Evolutionary conservation across 2,329 filamentous ascomycete genomes (phyloP), one percentile per base, ranked within the genome.

Genomic region (Venturia asperata): DNA sequence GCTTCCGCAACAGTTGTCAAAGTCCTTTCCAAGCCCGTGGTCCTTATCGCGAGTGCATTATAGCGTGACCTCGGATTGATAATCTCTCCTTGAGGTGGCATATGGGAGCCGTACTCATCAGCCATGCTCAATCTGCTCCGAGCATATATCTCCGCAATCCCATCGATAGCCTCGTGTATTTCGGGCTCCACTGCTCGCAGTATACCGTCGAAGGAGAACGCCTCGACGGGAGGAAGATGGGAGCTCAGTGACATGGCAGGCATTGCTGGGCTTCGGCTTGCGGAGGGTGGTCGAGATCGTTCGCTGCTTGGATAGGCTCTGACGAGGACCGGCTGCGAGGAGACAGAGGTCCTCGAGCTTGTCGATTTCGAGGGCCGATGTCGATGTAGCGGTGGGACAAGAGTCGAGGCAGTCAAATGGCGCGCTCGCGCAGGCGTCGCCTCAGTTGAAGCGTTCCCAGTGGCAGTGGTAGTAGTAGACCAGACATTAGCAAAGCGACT

Each of bases 131-230:
- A 75, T 68, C 81, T 81, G 72, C 83, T 87, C 66, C 83, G 78
- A 3, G 85, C 84, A 68, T 83, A 85, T 67, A 87, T 86, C 69
- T 86, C 83, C 30, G 84, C 83, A 68, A 87, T 87, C 19, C 83
- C 82, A 70, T 86, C 82, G 64, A 87, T 78, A 11, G 84, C 84
- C 17, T 75, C 75, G 67, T 81, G 77, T 60, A 87, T 83, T 68
- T 86, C 83, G 15, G 82, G 80, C 65, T 85, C 82, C 65, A 85
- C 82, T 37, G 83, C 81, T 30, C 78, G 77, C 17, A 85, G 74
- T 66, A 85, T 84, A 37, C 79, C 78, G 39, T 80, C 81, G 68
- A 85, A 84, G 62, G 80, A 81, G 70, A 84, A 85, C 64, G 82
- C 81, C 27, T 82, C 76, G 21, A 79, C 74, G 3, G 80, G 75